Evolutionary conservation across 2,329 filamentous ascomycete species (phyloP), one percentile per base, ranked within the genome.

Genomic region (Colletotrichum sp.): DNA sequence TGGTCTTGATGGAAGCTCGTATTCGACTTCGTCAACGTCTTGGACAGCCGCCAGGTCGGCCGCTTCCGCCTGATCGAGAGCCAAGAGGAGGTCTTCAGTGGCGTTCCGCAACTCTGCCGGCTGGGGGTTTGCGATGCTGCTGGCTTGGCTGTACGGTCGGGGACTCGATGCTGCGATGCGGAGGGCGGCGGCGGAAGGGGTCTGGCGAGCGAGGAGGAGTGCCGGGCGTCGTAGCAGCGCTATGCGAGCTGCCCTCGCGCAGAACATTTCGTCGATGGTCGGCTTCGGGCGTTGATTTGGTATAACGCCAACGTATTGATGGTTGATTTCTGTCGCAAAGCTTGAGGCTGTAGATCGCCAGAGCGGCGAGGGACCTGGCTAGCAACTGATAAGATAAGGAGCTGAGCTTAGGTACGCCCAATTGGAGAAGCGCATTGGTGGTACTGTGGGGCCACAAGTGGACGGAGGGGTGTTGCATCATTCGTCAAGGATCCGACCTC

Each of bases 331-430:
- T 32, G 26, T 62, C 28, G 30, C 59, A 3, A 34, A 13, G 59
- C 12, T 34, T n/a, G 32, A 30, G 10, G 60, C 18, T 6, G 28
- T n/a, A 18, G 28, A 21, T 62, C 18, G 55, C 13, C 12, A 57
- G 21, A 57, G 36, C 36, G 16, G 36, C 39, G 39, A 44, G 18
- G 55, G 12, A 32, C 28, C 15, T 39, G 32, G n/a, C 64, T 44
- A 18, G 36, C 57, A 18, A 44, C 39, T 60, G 71, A 72, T 68
- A 68, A 76, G 70, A 64, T 74, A 69, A 63, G 18, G 57, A 18
- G 18, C 18, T 26, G 18, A 28, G 57, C 57, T 64, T 6, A 7
- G 57, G 34, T 70, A 26, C 8, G 68, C 3, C 68, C 57, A 70
- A 70, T 70, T 8, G 39, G n/a, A 49, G 57, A 7, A 28, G 39